Evolutionary conservation across 2,329 filamentous ascomycete species (phyloP), one percentile per base, ranked within the genome.

Genomic region (Hypoxylon sp.): DNA sequence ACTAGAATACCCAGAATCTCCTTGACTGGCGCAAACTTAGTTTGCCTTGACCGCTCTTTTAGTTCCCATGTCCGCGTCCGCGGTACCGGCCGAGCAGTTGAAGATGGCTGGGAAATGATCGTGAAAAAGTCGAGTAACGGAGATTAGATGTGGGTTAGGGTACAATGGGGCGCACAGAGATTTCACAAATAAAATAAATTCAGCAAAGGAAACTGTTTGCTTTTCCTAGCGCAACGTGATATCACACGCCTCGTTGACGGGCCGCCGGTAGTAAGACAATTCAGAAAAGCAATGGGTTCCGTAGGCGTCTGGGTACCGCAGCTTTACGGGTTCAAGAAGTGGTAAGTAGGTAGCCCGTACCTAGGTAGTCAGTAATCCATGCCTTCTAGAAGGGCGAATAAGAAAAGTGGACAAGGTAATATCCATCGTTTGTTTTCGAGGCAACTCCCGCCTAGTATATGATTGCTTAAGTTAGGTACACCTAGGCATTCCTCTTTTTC

Each of bases 11-110:
- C 16, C 53, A 37, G 57, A 56, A 19, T 43, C 8, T 19, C 37
- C 30, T 16, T 25, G 48, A 34, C 29, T 16, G 29, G 14, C 29
- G 29, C 29, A 39, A 34, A 12, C 21, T 56, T 60, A 32, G 29
- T 56, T 16, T 39, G 43, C 47, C 27, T 56, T 67, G 65, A 67
- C 65, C 65, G 65, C 65, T 65, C 52, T 67, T 67, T 64, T 12
- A 37, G 12, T 43, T 57, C 51, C 45, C 51, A 39, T 61, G 51
- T 51, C 43, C 48, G 50, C 16, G 45, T 55, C 58, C 58, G 45
- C 53, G 29, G 16, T 43, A 29, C 48, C 46, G 23, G 21, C 37
- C 27, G 51, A 45, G 30, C 27, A 23, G 32, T 52, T 27, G n/a
- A n/a, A 23, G 45, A 60, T 16, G 56, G 56, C 37, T 60, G 61